Base-by-base conservation (phyloP, 2,329 filamentous ascomycete species). In the Trichoderma koningii region DNA sequence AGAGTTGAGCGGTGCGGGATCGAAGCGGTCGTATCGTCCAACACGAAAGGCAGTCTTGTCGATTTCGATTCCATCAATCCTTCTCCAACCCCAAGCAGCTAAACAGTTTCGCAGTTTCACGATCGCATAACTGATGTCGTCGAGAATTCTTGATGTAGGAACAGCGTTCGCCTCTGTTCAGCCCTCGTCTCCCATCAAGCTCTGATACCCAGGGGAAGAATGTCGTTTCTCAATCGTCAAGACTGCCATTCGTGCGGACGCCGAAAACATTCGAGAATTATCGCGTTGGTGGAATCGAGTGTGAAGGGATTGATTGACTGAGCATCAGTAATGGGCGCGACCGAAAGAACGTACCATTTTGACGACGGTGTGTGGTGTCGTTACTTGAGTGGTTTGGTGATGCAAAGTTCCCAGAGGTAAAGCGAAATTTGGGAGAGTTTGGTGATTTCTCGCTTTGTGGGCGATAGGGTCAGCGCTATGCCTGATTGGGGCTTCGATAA, bases 371-470 rank as follows among this genome's bases (percentile, higher is more conserved):
- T 77, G 75, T 70, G 76, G 73, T 77, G 76, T 76, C 77, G 77
- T 79, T 73, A 70, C 70, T 74, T 75, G 72, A 75, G 74, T 75
- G 10, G 73, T 76, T 76, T 77, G 77, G 75, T 76, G 76, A 79
- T 78, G 76, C 73, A 71, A 76, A 76, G 74, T 76, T 76, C 72
- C 73, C 67, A 71, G 71, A 70, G 34, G 70, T 69, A 67, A 70
- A 69, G 70, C 66, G 71, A 72, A 75, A 78, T 77, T 79, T 79
- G 74, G 72, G 73, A 73, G 72, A 75, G 75, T 78, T 78, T 78
- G 75, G 73, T 76, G 74, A 76, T 77, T 78, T 79, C 76, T 77
- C 72, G 74, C 73, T 78, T 79, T 80, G 78, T 80, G 78, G 77
- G 78, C 73, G 73, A 71, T 77, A 77, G 76, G 76, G 77, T 77